These are phyloP conservation scores for Neltuma alba DNA, from an alignment of 306 rosid genomes.

Conservation along the genomic window DNA sequence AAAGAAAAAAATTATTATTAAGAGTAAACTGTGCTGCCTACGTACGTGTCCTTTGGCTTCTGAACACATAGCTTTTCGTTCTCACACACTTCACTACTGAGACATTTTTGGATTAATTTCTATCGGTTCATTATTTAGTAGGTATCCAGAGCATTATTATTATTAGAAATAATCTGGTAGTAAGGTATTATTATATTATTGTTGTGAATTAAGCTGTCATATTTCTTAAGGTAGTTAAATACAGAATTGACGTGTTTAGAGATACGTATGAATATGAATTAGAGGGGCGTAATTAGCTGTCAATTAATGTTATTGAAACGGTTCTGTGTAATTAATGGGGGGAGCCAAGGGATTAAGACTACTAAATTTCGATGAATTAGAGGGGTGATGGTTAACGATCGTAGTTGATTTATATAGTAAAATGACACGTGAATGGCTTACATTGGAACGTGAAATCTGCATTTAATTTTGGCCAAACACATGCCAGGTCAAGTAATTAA, in stretches of 20 bases:
- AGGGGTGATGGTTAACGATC: background rate
- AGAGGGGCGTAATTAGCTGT: background rate
- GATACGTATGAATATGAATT: background rate
- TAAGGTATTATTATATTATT: background rate
- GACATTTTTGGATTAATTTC: background rate
- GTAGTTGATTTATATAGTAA: background rate
- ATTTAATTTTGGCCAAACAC: background rate
- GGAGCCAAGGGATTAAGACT: background rate
- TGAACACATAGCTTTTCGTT: background rate
- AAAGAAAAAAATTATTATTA: background rate
- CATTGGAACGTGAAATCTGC: background rate
- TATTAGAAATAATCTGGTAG: background rate
- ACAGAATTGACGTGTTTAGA: background rate
- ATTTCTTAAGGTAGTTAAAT: background rate
- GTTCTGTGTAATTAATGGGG: background rate
- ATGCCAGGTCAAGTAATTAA: background rate
- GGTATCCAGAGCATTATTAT: background rate
- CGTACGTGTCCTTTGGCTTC: too few relatives aligned
- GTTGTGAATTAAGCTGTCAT: background rate
- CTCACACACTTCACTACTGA: background rate
- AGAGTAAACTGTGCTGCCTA: background rate
- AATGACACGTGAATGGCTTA: background rate
- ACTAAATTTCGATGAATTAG: background rate
- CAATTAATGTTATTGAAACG: background rate
- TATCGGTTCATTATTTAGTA: background rate